These are phyloP conservation scores for Asterionellopsis glacialis DNA, from an alignment of 108 stramenopile genomes.

Conservation along the genomic window DNA sequence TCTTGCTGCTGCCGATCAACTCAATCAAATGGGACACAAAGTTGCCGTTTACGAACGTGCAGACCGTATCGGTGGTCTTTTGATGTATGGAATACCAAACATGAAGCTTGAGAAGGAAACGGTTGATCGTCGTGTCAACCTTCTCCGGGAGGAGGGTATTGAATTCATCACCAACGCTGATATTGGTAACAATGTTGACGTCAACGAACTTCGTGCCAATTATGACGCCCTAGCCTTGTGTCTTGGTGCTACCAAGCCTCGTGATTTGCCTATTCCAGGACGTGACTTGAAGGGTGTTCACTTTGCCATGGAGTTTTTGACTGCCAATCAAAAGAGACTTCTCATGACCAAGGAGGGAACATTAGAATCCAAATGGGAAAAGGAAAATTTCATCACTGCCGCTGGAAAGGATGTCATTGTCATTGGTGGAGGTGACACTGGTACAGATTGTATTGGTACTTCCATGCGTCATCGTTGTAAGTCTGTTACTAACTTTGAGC, in stretches of 20 bases:
- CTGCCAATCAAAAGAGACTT: slow-evolving; percentile 94
- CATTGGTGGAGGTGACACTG: slow-evolving; percentile 97
- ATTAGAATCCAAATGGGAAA: slow-evolving; percentile 90
- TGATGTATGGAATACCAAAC: slow-evolving; percentile 98
- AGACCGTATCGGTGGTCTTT: slow-evolving; percentile 92
- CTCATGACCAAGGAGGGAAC: slow-evolving; percentile 91
- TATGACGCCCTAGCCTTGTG: slow-evolving; percentile 87
- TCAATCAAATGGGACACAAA: slow-evolving; percentile 97
- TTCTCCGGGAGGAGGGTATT: slow-evolving; percentile 93
- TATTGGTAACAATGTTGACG: slow-evolving; percentile 90
- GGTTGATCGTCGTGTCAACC: slow-evolving; percentile 89
- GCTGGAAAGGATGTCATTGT: slow-evolving; percentile 98
- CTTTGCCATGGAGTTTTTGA: slow-evolving; percentile 95
- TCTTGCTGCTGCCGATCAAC: slow-evolving; percentile 89
- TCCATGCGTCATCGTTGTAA: slow-evolving; percentile 97
- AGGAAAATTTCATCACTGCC: slow-evolving; percentile 89
- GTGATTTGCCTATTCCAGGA: slow-evolving; percentile 92
- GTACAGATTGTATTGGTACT: slow-evolving; percentile 98
- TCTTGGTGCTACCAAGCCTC: slow-evolving; percentile 91
- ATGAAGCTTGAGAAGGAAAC: slow-evolving; percentile 98
- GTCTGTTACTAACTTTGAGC: slow-evolving; percentile 93
- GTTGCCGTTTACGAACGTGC: slow-evolving; percentile 94
- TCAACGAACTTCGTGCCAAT: slow-evolving; percentile 83
- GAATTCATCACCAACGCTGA: slow-evolving; percentile 93
- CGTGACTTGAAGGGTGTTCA: slow-evolving; percentile 90